A percentile compares a stretch with the other conserved stretches of the same genome.
Conservation (phyloP, 176 grass and related monocot genomes). For the Ananas comosus region DNA sequence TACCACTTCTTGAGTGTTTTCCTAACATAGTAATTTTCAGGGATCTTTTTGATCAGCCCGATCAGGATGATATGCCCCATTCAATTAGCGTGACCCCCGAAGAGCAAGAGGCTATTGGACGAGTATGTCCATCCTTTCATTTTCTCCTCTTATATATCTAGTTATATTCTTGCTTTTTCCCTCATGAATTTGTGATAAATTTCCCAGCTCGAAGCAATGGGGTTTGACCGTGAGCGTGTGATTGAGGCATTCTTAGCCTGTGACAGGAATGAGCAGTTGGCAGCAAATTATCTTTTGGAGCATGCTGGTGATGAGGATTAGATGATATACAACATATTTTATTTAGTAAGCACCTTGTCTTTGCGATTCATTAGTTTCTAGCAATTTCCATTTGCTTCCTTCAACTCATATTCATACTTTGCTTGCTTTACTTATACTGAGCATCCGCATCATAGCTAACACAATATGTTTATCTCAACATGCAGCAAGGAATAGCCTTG, state of each 20-base stretch:
- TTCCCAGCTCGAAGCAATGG: constrained; percentile 81
- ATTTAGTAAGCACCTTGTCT: not conserved
- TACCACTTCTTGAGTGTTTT: constrained; percentile 1
- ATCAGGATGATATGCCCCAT: constrained; percentile 87
- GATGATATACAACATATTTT: not conserved
- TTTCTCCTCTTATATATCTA: not conserved
- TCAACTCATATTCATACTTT: too few relatives aligned
- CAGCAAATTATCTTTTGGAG: constrained; percentile 91
- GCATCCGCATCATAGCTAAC: too few relatives aligned
- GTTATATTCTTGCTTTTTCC: not conserved
- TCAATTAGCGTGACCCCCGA: constrained; percentile 74
- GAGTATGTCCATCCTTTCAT: constrained; percentile 38
- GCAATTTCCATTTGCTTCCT: too few relatives aligned
- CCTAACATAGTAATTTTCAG: constrained; percentile 26
- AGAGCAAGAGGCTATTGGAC: constrained; percentile 77
- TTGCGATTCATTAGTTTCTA: not conserved
- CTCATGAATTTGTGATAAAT: constrained; percentile 5
- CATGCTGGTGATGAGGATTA: constrained; percentile 78
- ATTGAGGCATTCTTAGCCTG: constrained; percentile 90
- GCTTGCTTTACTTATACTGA: too few relatives aligned
- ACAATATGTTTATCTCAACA: too few relatives aligned
- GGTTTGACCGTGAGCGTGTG: constrained; percentile 69
- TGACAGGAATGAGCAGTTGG: constrained; percentile 82
- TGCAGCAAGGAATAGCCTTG: too few relatives aligned
- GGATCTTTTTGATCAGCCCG: constrained; percentile 65